phyloP scores from a whole-genome alignment of 1,284 basidiomycete genomes.

The Schizopora paradoxa region DNA sequence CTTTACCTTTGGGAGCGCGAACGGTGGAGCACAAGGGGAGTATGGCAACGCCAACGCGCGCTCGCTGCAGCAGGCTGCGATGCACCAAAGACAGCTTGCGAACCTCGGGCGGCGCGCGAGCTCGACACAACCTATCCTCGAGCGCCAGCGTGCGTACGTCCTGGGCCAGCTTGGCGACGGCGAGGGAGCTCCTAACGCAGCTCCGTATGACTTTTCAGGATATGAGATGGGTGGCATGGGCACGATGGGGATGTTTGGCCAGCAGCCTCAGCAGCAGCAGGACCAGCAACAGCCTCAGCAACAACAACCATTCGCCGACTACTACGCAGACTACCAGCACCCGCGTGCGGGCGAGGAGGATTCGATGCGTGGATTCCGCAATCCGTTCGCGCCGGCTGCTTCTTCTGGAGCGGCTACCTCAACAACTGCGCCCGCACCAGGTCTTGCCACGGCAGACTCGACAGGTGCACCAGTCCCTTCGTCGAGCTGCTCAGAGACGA shows the following conservation, averaged over 20 bases:
- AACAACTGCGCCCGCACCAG: not conserved
- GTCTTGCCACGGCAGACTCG: not conserved
- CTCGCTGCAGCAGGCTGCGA: too few species aligned
- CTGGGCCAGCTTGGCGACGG: conserved; percentile 1
- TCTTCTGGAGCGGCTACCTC: not conserved
- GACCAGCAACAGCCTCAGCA: conserved; percentile 1
- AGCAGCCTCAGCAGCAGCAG: not conserved
- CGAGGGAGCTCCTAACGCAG: conserved; percentile 1
- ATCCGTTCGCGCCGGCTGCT: conserved; percentile 10
- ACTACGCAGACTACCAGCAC: conserved; percentile 6
- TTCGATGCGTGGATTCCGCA: conserved; percentile 10
- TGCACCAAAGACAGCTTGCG: conserved; percentile 12
- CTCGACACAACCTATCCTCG: conserved; percentile 15
- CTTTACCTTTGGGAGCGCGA: too few species aligned
- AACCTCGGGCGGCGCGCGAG: conserved; percentile 17
- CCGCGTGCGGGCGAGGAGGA: conserved; percentile 7
- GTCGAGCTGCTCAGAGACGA: not conserved
- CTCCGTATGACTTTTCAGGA: not conserved
- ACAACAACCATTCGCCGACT: not conserved
- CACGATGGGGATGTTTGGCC: conserved; percentile 5
- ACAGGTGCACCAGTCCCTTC: not conserved
- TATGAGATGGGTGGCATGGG: too few species aligned
- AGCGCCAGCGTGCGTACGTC: conserved; percentile 10
- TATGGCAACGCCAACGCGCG: conserved; percentile 11
- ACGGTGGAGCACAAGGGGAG: too few species aligned